phyloP scores from a whole-genome alignment of 148 eudicot species.

The Pouteria glomerata region DNA sequence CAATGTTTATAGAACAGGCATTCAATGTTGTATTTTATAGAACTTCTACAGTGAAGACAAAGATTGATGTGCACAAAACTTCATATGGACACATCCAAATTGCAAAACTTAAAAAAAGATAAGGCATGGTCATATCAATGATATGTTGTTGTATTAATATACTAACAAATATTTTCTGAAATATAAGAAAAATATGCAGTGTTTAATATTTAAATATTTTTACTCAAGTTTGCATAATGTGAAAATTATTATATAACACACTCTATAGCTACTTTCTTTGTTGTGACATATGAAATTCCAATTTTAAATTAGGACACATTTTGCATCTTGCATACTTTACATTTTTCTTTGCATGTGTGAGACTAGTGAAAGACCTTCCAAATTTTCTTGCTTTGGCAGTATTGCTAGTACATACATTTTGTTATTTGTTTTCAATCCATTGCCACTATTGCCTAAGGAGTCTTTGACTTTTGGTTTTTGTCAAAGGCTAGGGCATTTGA shows the following conservation, averaged over 20 bases:
- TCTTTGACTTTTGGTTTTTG: neutral
- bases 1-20: no score
- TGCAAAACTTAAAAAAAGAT: neutral
- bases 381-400: constrained; percentile 4
- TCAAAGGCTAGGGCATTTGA: neutral
- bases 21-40: neutral
- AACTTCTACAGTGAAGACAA: neutral
- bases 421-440: neutral
- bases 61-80: no score
- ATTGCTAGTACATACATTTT: neutral
- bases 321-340: neutral
- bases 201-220: no score
- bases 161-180: neutral
- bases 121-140: neutral
- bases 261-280: neutral
- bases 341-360: neutral
- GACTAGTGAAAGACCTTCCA: constrained; percentile 2
- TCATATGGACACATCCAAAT: neutral
- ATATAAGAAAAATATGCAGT: neutral
- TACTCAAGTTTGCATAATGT: neutral
- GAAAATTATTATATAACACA: neutral
- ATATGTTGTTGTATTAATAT: neutral
- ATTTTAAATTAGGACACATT: neutral
- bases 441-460: neutral
- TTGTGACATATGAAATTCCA: neutral